Base-by-base conservation (phyloP, 306 rosid species). In the Malus fusca region DNA sequence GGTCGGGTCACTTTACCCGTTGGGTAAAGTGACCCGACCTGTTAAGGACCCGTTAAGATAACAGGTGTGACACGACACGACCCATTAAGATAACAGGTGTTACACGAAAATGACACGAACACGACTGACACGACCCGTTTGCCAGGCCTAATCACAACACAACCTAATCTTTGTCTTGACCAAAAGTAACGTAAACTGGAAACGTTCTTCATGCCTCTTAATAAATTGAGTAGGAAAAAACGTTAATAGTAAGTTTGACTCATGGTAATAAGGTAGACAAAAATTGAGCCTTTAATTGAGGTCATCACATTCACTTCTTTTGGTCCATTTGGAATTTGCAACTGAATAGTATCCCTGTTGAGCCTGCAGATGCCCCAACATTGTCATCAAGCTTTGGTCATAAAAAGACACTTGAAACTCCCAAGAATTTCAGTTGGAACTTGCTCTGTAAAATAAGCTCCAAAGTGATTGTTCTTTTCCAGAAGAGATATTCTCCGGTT, bases 391-490 rank as follows among this genome's bases (percentile, higher is more conserved):
- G 11, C 19, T 67, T 61, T 77, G 86, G 93, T 91, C 89, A 82
- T 84, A 85, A 82, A 87, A 87, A 63, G 69, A 82, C 76, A 88
- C 89, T 85, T 69, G 77, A 65, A 77, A 42, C 59, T 40, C 68
- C 77, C 46, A 48, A 53, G 26, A 63, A 33, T 60, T 63, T 60
- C n/a, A 73, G 78, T 69, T 77, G 62, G 48, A 70, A 60, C 15
- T 56, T 68, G 6, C 3, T 26, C 35, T 60, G 19, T 25, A 60
- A 25, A 60, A 60, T 60, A 60, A 55, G 40, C 37, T n/a, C 60
- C 58, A 46, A 71, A 48, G 43, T 15, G 5, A 46, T 13, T 13
- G 14, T 46, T 46, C 52, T 13, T 31, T 31, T 31, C 35, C 5
- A 31, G 35, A 31, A 31, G 33, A 31, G 6, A 31, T 31, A 0